Conservation (phyloP, 108 stramenopile genomes). For the Chaetoceros tenuissimus region DNA sequence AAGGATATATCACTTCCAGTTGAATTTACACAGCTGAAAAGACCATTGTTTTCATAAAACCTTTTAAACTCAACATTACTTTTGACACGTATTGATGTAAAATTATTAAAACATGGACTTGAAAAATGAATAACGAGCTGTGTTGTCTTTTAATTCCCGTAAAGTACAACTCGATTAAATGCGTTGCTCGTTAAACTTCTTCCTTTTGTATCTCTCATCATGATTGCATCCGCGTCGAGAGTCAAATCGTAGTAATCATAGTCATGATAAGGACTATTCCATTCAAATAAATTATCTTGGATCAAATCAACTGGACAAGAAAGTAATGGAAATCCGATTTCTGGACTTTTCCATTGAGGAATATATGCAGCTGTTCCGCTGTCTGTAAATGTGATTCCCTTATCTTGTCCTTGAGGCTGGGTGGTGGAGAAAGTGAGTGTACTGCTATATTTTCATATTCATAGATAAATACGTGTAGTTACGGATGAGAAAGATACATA, state of each 20-base stretch:
- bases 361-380: conserved; percentile 39
- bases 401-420: not conserved
- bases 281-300: conserved; percentile 58
- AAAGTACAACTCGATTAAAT: not conserved
- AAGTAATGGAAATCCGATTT: conserved; percentile 65
- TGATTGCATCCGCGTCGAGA: conserved; percentile 49
- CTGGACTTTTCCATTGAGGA: conserved; percentile 49
- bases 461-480: too few species aligned
- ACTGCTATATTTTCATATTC: too few species aligned
- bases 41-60: not conserved
- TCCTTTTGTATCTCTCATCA: conserved; percentile 23
- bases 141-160: too few species aligned
- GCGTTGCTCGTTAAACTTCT: not conserved
- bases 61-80: too few species aligned
- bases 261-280: conserved; percentile 58
- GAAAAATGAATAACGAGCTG: too few species aligned
- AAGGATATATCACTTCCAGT: not conserved
- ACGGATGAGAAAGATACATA: not conserved
- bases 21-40: not conserved
- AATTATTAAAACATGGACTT: too few species aligned
- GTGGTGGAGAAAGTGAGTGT: too few species aligned
- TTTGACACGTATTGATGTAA: too few species aligned
- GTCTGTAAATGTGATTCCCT: not conserved
- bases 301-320: conserved; percentile 54
- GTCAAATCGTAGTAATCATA: conserved; percentile 67